A percentile compares a stretch with the other conserved stretches of the same genome.
phyloP scores from a whole-genome alignment of 257 asterid species.

The Datura wrightii region DNA sequence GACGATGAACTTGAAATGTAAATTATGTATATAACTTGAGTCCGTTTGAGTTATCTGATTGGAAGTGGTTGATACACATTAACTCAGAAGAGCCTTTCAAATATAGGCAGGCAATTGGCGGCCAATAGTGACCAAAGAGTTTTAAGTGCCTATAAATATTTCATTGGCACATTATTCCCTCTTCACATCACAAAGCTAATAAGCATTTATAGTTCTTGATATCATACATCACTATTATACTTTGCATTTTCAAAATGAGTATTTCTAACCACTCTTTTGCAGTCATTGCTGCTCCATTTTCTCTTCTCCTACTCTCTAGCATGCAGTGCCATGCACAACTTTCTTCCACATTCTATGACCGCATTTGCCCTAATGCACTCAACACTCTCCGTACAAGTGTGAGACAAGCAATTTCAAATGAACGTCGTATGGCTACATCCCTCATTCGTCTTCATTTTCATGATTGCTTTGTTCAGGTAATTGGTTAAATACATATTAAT shows the following conservation, averaged over 20 bases:
- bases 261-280: neutral
- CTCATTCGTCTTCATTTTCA: slow-evolving; percentile 16
- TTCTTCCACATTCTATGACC: neutral
- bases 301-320: neutral
- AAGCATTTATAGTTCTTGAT: neutral
- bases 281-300: neutral
- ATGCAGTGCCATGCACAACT: slow-evolving; percentile 7
- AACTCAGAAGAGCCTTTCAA: neutral
- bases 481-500: neutral
- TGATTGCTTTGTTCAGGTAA: slow-evolving; percentile 21
- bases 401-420: neutral
- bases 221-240: neutral
- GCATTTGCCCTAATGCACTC: slow-evolving; percentile 15
- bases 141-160: neutral
- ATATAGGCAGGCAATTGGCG: neutral
- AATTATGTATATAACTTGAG: neutral
- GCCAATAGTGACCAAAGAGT: neutral
- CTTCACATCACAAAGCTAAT: neutral
- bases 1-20: too few species aligned
- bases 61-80: neutral
- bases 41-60: too few species aligned
- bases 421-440: slow-evolving; percentile 22
- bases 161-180: neutral
- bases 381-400: neutral
- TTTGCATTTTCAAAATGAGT: neutral